These are phyloP conservation scores for Penicillium angulare DNA, from an alignment of 495 filamentous ascomycete genomes.

Conservation along the genomic window DNA sequence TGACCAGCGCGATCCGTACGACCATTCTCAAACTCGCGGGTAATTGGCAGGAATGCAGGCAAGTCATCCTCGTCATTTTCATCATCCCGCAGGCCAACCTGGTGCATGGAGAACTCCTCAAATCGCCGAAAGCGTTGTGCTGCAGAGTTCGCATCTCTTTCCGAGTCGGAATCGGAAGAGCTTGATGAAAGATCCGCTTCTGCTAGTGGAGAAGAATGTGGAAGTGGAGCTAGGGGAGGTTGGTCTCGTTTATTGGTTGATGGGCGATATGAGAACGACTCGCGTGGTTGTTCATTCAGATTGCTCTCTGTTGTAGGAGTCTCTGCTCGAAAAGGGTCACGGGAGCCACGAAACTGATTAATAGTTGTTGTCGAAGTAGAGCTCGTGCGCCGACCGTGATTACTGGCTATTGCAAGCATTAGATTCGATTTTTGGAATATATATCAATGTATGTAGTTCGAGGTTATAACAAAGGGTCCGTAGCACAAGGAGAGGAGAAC, in stretches of 20 bases:
- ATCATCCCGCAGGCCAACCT: slow-evolving; percentile 33
- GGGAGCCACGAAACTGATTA: slow-evolving; percentile 31
- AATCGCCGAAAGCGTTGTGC: slow-evolving; percentile 34
- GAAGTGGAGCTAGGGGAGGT: slow-evolving; percentile 16
- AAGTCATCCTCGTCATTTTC: slow-evolving; percentile 53
- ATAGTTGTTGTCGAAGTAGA: slow-evolving; percentile 55
- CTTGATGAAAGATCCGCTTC: slow-evolving; percentile 38
- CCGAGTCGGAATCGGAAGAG: slow-evolving; percentile 54
- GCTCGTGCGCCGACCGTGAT: slow-evolving; percentile 45
- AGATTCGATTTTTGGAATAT: slow-evolving; percentile 3
- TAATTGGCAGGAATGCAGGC: slow-evolving; percentile 74
- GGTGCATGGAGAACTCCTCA: slow-evolving; percentile 40
- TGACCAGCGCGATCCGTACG: slow-evolving; percentile 31
- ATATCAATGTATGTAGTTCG: background rate
- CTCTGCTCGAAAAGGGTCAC: slow-evolving; percentile 42
- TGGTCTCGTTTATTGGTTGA: slow-evolving; percentile 33
- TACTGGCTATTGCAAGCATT: slow-evolving; percentile 12
- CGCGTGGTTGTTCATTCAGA: slow-evolving; percentile 38
- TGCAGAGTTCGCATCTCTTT: slow-evolving; percentile 43
- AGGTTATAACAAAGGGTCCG: background rate
- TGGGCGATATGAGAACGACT: slow-evolving; percentile 32
- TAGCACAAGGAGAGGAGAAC: background rate
- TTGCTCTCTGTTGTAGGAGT: slow-evolving; percentile 41
- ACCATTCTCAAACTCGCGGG: slow-evolving; percentile 22
- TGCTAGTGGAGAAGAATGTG: slow-evolving; percentile 34